These are phyloP conservation scores for Periconia sp. DNA, from an alignment of 2,329 filamentous ascomycete species.

Conservation along the genomic window DNA sequence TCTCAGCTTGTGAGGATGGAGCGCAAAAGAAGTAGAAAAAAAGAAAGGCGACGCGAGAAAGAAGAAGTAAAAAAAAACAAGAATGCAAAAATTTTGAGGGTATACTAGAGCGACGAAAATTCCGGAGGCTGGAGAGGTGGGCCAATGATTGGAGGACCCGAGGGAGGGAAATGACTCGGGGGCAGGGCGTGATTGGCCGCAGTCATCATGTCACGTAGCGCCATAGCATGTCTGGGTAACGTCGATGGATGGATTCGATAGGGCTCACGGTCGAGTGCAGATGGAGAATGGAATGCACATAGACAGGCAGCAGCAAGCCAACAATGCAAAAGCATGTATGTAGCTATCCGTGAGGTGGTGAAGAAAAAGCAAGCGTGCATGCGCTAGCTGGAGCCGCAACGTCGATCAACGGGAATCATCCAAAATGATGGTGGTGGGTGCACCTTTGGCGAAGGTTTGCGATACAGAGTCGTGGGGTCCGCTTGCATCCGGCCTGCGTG, in stretches of 20 bases:
- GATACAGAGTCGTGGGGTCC: constrained; percentile 20
- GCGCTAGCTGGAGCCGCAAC: constrained; percentile 36
- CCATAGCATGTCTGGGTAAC: not conserved
- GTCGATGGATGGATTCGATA: not conserved
- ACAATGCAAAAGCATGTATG: not conserved
- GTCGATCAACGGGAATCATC: constrained; percentile 34
- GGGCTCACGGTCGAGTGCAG: no score
- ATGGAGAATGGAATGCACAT: no score
- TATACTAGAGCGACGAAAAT: not conserved
- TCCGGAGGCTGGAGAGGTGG: not conserved
- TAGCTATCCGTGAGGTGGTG: constrained; percentile 2
- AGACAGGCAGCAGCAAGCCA: no score
- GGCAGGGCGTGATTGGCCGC: not conserved
- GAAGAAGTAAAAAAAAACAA: not conserved
- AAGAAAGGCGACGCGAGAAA: no score
- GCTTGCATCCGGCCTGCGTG: constrained; percentile 16
- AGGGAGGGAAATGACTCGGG: not conserved
- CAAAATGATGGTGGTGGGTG: constrained; percentile 9
- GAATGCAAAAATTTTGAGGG: not conserved
- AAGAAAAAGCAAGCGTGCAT: constrained; percentile 1
- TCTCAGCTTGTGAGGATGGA: no score
- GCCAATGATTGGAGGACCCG: not conserved
- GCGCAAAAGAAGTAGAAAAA: no score
- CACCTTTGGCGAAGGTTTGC: constrained; percentile 20
- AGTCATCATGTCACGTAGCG: not conserved